Base-by-base conservation (phyloP, 441 rosid genomes). In the Croton setiger region DNA sequence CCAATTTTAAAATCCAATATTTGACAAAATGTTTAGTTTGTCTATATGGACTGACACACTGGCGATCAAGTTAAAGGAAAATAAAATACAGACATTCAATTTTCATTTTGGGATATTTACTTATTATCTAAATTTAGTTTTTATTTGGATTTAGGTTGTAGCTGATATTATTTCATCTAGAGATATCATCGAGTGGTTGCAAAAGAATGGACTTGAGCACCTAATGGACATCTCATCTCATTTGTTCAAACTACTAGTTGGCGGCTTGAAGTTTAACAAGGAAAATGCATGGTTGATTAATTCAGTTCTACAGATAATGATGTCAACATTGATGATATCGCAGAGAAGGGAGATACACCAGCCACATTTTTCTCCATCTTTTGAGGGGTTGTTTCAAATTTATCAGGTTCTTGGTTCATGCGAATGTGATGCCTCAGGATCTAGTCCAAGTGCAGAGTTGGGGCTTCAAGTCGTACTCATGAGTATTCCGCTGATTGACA, bases 291-390 rank as follows among this genome's bases (percentile, higher is more conserved):
- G 69, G 36, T 75, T 77, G 63, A 72, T 82, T 66, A 59, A 77
- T 78, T 82, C 84, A 39, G 69, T 87, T 47, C 69, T 89, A 52
- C 84, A 78, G 71, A 82, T 86, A 60, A 55, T 95, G 63, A 74
- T 77, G 45, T 81, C 85, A n/a, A 86, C 91, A 13, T 66, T 85
- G 72, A 85, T 83, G 82, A 81, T 90, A 70, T 92, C 98, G 20
- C 97, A 87, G 63, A 82, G 86, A 73, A 80, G 97, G 81, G 80
- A 83, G 65, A 77, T 81, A 52, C 82, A 78, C 76, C 92, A 87
- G 80, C 92, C 99, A 33, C 93, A 88, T 86, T 81, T 86, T 66
- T 86, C 94, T 56, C 62, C 89, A 59, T 80, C 96, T 64, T 72
- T 80, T 14, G 98, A 84, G 67, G 91, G 87, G 52, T 75, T 92